A percentile compares a stretch with the other conserved stretches of the same genome.
Evolutionary conservation across 352 stramenopile genomes (phyloP).

Genomic region (Globisporangium canariense): DNA sequence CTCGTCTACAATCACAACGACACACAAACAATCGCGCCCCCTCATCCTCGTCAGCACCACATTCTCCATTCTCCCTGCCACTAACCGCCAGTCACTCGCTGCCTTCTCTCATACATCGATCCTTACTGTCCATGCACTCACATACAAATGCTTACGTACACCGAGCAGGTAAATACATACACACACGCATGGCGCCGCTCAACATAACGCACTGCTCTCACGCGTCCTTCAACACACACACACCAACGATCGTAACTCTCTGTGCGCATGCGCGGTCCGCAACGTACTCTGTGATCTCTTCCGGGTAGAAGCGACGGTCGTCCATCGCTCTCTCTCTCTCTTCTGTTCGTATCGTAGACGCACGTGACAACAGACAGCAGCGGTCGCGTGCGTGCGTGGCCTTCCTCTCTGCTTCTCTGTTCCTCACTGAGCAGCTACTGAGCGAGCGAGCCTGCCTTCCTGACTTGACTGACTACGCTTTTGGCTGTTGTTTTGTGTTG

Average conservation of each 20-base stretch:
- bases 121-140: not conserved
- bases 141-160: not conserved
- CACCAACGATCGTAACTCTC: not conserved
- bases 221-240: not conserved
- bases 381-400: not conserved
- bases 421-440: conserved; percentile 1
- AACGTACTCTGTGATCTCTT: conserved; percentile 55
- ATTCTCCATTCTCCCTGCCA: not conserved
- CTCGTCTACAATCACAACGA: conserved; percentile 28
- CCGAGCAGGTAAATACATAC: not conserved
- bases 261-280: not conserved
- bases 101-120: conserved; percentile 1
- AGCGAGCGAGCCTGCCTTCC: not conserved
- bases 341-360: not conserved
- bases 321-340: conserved; percentile 25
- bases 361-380: not conserved
- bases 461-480: not conserved
- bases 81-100: not conserved
- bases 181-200: not conserved
- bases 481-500: not conserved
- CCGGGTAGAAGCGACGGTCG: conserved; percentile 40
- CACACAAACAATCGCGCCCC: not conserved
- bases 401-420: not conserved
- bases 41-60: conserved; percentile 3
- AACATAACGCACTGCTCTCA: not conserved